These are phyloP conservation scores for Knoxdaviesia proteae DNA, from an alignment of 2,329 filamentous ascomycete genomes.

Conservation along the genomic window DNA sequence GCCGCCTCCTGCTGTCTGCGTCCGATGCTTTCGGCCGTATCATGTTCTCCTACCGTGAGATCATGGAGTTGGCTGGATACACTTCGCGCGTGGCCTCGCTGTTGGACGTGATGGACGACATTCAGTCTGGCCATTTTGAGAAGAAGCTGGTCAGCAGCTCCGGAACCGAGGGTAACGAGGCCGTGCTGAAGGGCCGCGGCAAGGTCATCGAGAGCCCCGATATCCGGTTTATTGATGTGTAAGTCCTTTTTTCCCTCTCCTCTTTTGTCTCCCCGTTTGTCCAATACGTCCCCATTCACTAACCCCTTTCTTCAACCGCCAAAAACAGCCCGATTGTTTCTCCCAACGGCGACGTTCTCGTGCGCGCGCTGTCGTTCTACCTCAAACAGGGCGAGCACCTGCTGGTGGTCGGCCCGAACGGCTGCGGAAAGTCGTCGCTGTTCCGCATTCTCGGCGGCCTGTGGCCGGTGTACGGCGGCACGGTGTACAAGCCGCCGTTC, in stretches of 20 bases:
- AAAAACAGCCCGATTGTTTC: conserved; percentile 60
- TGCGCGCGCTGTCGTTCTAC: conserved; percentile 68
- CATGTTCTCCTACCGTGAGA: conserved; percentile 96
- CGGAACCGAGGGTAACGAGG: conserved; percentile 60
- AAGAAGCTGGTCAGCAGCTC: conserved; percentile 91
- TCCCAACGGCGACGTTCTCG: conserved; percentile 83
- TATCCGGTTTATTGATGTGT: conserved; percentile 70
- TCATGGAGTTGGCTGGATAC: conserved; percentile 88
- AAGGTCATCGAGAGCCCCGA: conserved; percentile 62
- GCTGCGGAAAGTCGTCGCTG: conserved; percentile 86
- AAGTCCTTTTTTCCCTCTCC: conserved; percentile 12
- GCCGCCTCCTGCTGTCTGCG: conserved; percentile 74
- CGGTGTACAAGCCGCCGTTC: conserved; percentile 75
- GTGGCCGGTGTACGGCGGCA: conserved; percentile 94
- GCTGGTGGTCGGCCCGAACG: conserved; percentile 88
- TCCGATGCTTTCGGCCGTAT: conserved; percentile 90
- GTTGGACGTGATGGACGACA: conserved; percentile 85
- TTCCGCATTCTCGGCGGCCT: conserved; percentile 92
- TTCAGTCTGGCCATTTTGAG: conserved; percentile 74
- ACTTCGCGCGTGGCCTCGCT: conserved; percentile 81
- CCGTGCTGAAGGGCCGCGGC: conserved; percentile 64
- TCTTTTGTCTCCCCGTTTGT: neutral
- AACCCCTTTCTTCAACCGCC: conserved; percentile 2
- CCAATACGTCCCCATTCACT: conserved; percentile 3
- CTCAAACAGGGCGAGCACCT: conserved; percentile 77